Evolutionary conservation across 2,329 filamentous ascomycete genomes (phyloP).

Genomic region (Hypoxylon sp.): DNA sequence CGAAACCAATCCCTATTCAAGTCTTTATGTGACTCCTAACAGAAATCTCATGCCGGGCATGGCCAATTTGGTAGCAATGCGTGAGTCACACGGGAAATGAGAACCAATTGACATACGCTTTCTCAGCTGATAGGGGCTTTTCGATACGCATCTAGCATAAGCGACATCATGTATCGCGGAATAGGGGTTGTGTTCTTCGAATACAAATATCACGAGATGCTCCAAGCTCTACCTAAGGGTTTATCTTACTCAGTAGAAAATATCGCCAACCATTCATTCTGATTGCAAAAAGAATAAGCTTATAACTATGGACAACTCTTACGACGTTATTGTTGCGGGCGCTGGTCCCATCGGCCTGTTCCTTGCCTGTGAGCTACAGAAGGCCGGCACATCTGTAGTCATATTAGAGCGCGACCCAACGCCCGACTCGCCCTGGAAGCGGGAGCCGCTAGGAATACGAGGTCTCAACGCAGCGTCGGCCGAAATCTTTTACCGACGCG

Average conservation of each 20-base stretch:
- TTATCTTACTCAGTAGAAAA: neutral
- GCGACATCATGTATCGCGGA: neutral
- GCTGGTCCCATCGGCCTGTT: slow-evolving; percentile 50
- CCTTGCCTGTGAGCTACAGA: slow-evolving; percentile 49
- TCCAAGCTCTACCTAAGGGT: neutral
- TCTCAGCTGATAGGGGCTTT: too few species aligned
- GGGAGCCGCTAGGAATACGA: slow-evolving; percentile 41
- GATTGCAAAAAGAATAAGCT: neutral
- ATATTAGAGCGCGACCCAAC: slow-evolving; percentile 47
- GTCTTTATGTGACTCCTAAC: too few species aligned
- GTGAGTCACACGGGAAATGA: too few species aligned
- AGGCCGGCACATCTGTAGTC: slow-evolving; percentile 47
- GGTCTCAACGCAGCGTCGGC: slow-evolving; percentile 48
- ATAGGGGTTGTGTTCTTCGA: neutral
- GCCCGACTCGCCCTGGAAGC: slow-evolving; percentile 45
- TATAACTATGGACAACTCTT: slow-evolving; percentile 28
- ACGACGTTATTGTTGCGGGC: slow-evolving; percentile 50
- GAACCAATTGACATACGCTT: too few species aligned
- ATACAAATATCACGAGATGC: slow-evolving; percentile 1
- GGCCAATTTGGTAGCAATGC: too few species aligned
- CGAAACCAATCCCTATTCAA: too few species aligned
- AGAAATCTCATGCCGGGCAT: too few species aligned
- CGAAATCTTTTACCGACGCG: slow-evolving; percentile 51
- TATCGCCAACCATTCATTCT: neutral
- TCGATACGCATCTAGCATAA: too few species aligned